phyloP scores from a whole-genome alignment of 31 red algal genomes.

The Asparagopsis taxiformis region DNA sequence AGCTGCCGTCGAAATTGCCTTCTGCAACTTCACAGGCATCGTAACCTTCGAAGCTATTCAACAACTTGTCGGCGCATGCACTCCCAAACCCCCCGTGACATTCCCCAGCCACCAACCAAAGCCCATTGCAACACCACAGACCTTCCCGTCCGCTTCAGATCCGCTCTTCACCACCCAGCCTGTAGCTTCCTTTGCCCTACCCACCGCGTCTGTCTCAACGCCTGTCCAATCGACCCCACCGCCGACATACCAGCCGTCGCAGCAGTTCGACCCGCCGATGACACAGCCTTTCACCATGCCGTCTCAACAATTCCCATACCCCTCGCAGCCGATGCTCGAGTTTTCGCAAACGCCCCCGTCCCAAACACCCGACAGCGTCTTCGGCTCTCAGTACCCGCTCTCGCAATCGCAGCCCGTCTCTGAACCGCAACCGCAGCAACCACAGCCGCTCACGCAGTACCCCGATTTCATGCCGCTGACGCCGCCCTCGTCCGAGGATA shows the following conservation, averaged over 20 bases:
- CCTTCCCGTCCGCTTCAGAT: no score
- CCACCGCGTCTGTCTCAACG: neutral
- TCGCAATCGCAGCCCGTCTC: neutral
- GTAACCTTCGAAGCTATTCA: conserved; percentile 22
- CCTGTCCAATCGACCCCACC: neutral
- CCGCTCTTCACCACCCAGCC: no score
- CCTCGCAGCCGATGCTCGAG: neutral
- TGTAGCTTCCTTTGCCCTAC: neutral
- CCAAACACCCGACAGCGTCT: neutral
- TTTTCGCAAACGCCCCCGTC: neutral
- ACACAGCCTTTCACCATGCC: neutral
- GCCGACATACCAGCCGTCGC: neutral
- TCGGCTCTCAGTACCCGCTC: neutral
- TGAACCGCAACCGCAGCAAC: neutral
- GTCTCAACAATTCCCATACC: neutral
- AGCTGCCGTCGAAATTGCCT: conserved; percentile 21
- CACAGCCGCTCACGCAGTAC: neutral
- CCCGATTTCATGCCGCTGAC: neutral
- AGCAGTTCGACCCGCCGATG: neutral
- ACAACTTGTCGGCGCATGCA: neutral
- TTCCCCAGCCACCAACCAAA: neutral
- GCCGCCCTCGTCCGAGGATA: neutral
- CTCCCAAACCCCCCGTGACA: neutral
- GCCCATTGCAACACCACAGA: neutral
- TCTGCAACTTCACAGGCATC: conserved; percentile 48